A percentile compares a stretch with the other conserved stretches of the same genome.
Conservation (phyloP, 1,284 basidiomycete species). For the Gymnopus androsaceus region DNA sequence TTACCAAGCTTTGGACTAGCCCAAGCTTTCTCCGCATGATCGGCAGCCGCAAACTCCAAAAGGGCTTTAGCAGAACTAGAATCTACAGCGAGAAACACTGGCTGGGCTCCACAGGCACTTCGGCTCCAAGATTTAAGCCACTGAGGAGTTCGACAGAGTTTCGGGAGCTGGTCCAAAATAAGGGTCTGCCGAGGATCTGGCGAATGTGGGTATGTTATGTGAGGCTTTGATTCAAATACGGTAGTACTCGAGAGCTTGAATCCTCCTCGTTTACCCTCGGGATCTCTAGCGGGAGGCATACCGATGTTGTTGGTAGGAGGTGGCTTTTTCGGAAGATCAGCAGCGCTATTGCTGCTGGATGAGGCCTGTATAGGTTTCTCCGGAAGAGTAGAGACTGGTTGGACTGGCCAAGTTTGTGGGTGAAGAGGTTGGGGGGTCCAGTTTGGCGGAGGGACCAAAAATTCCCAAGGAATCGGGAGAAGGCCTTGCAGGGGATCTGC, state of each 20-base stretch:
- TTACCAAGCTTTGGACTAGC: slow-evolving; percentile 46
- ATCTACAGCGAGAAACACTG: slow-evolving; percentile 42
- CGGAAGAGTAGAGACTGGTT: slow-evolving; percentile 12
- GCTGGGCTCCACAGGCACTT: slow-evolving; percentile 37
- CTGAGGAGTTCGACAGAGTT: slow-evolving; percentile 44
- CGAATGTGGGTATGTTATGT: slow-evolving; percentile 26
- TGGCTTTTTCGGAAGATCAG: slow-evolving; percentile 15
- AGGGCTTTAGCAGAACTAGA: slow-evolving; percentile 47
- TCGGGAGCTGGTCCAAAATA: slow-evolving; percentile 61
- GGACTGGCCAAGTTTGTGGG: background rate
- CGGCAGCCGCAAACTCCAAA: slow-evolving; percentile 51
- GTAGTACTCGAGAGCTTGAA: slow-evolving; percentile 34
- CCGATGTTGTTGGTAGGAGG: slow-evolving; percentile 33
- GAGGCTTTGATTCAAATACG: slow-evolving; percentile 22
- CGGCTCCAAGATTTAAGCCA: slow-evolving; percentile 50
- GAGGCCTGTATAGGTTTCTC: slow-evolving; percentile 15
- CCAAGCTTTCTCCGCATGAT: slow-evolving; percentile 50
- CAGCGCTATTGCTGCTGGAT: slow-evolving; percentile 4
- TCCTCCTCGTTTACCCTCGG: slow-evolving; percentile 43
- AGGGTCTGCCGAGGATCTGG: slow-evolving; percentile 54
- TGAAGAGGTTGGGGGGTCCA: background rate
- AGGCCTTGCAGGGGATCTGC: slow-evolving; percentile 19
- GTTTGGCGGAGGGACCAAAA: background rate
- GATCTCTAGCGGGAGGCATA: slow-evolving; percentile 44
- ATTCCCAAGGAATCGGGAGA: slow-evolving; percentile 2